phyloP scores from a whole-genome alignment of 2,329 filamentous ascomycete genomes.

The Torrubiella hemipterigena region DNA sequence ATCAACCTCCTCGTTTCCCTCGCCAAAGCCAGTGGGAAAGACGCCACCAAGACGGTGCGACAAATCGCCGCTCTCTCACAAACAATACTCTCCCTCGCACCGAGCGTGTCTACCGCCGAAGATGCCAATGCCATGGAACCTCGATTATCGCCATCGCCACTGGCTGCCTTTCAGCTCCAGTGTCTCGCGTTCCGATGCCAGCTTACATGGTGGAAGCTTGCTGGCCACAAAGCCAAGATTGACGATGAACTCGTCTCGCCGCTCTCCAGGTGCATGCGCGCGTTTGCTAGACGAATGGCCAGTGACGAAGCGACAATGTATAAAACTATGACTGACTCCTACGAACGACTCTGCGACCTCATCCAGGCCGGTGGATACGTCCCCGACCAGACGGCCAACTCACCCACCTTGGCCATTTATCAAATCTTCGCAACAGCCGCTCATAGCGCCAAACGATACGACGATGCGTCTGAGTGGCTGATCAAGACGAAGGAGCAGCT shows the following conservation, averaged over 20 bases:
- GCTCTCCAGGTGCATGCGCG: slow-evolving; percentile 48
- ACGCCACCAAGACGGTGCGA: slow-evolving; percentile 45
- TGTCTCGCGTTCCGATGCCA: slow-evolving; percentile 48
- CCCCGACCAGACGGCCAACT: slow-evolving; percentile 23
- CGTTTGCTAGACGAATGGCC: slow-evolving; percentile 43
- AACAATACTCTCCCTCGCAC: slow-evolving; percentile 51
- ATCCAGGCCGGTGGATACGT: slow-evolving; percentile 21
- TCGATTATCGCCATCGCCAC: slow-evolving; percentile 42
- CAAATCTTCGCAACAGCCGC: slow-evolving; percentile 39
- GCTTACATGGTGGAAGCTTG: slow-evolving; percentile 53
- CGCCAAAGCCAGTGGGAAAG: slow-evolving; percentile 27
- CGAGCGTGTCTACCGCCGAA: slow-evolving; percentile 52
- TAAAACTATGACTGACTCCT: slow-evolving; percentile 18
- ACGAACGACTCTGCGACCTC: slow-evolving; percentile 17
- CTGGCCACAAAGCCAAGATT: slow-evolving; percentile 44
- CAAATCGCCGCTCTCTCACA: slow-evolving; percentile 58
- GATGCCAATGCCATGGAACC: slow-evolving; percentile 44
- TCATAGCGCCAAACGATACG: slow-evolving; percentile 29
- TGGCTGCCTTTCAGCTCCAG: slow-evolving; percentile 50
- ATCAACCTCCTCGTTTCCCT: slow-evolving; percentile 40
- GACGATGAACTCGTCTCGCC: slow-evolving; percentile 56
- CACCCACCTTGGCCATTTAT: slow-evolving; percentile 34
- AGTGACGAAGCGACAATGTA: slow-evolving; percentile 25
- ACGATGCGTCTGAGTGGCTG: slow-evolving; percentile 45
- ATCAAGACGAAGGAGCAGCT: slow-evolving; percentile 28